These are phyloP conservation scores for Exserohilum rostratum DNA, from an alignment of 2,329 filamentous ascomycete genomes.

Conservation along the genomic window DNA sequence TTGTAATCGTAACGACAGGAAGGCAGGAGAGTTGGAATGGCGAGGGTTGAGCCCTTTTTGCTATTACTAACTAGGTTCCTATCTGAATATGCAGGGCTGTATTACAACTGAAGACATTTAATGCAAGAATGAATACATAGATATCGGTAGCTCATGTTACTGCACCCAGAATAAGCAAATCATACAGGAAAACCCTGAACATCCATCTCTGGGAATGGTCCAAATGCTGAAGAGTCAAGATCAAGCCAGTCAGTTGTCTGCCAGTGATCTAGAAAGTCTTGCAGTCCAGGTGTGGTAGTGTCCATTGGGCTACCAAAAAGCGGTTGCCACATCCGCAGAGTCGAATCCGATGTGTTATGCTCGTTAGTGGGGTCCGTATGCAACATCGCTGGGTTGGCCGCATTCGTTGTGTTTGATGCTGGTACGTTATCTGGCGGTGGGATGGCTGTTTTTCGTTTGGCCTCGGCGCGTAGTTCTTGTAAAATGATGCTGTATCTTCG, in stretches of 20 bases:
- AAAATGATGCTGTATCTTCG: conserved; percentile 57
- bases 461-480: conserved; percentile 54
- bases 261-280: conserved; percentile 39
- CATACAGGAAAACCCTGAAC: conserved; percentile 14
- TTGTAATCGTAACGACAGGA: conserved; percentile 1
- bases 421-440: conserved; percentile 6
- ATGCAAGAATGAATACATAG: no score
- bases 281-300: conserved; percentile 14
- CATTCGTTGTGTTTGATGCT: neutral
- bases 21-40: no score
- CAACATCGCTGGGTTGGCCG: neutral
- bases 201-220: conserved; percentile 16
- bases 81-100: no score
- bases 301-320: conserved; percentile 33
- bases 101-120: no score
- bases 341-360: neutral
- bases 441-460: conserved; percentile 28
- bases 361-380: neutral
- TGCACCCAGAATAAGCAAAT: no score
- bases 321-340: conserved; percentile 22
- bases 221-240: conserved; percentile 42
- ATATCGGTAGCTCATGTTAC: neutral
- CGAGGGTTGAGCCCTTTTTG: no score
- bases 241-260: conserved; percentile 45
- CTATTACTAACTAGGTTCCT: no score